Evolutionary conservation across 148 eudicot species (phyloP), one percentile per base, ranked within the genome.

Genomic region (Silene conica): DNA sequence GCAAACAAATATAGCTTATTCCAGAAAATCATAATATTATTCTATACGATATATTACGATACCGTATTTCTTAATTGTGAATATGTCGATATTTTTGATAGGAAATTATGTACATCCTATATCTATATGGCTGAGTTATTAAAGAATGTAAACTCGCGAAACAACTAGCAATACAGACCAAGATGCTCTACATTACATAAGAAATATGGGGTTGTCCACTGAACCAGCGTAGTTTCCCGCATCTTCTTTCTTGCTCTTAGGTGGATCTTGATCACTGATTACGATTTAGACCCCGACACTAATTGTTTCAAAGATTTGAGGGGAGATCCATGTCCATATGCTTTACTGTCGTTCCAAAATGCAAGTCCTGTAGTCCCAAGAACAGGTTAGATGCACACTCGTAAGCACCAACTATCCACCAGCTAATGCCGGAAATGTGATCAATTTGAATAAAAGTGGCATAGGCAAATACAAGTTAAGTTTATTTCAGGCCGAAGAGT

Each of bases 261-360:
- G 38, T 41, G 63, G 52, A 5, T 48, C 25, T 41, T 60, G 34
- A 38, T 48, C 38, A 46, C 43, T 38, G 54, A 48, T 48, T 48
- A 48, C 67, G 23, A 59, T 79, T 80, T 82, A 66, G 77, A 64
- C n/a, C 88, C 89, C 11, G 71, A 81, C 71, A 87, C 38, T 81
- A 92, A 71, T 77, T 85, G 89, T 74, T 85, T 87, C 31, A 92
- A 80, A 62, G 92, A 86, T 58, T 80, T 77, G 61, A 89, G 55
- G 7, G 92, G 88, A 59, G 92, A 87, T 34, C 74, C 67, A 67
- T 80, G 73, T 63, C 89, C 97, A 73, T 88, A 80, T 21, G 79
- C 92, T 65, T 74, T 75, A 34, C 86, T 78, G 73, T 92, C 97
- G 77, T 79, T 87, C 97, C 94, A 87, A 31, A 92, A 72, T 45